A percentile compares a stretch with the other conserved stretches of the same genome.
phyloP scores from a whole-genome alignment of 345 rosid species.

The Citrus reticulata region DNA sequence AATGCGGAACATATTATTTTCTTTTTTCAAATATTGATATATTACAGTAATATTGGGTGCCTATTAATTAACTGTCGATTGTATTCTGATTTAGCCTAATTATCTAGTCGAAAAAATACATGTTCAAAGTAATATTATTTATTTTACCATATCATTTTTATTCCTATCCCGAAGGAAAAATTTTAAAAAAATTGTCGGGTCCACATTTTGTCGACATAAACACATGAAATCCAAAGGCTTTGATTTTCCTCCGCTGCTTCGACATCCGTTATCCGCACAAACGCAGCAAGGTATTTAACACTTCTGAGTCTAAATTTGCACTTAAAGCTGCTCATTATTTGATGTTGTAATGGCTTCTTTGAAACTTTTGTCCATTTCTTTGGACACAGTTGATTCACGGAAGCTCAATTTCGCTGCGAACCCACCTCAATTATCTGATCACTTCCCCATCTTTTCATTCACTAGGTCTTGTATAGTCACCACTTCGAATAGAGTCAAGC shows the following conservation, averaged over 20 bases:
- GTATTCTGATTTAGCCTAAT: too few species aligned
- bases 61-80: too few species aligned
- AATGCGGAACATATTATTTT: too few species aligned
- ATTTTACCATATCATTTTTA: too few species aligned
- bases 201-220: neutral
- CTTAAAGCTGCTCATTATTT: neutral
- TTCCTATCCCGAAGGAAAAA: too few species aligned
- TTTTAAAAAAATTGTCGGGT: neutral
- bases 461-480: slow-evolving; percentile 26
- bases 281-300: neutral
- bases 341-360: slow-evolving; percentile 47
- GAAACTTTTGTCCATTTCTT: slow-evolving; percentile 36
- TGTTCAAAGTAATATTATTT: too few species aligned
- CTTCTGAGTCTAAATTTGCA: neutral
- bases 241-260: slow-evolving; percentile 12
- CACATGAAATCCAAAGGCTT: neutral
- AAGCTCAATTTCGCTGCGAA: slow-evolving; percentile 37
- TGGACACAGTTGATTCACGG: slow-evolving; percentile 51
- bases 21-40: too few species aligned
- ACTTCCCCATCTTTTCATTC: slow-evolving; percentile 34
- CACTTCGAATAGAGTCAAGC: slow-evolving; percentile 35
- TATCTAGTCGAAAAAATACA: too few species aligned
- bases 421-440: slow-evolving; percentile 39
- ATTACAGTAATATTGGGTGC: too few species aligned
- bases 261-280: neutral